A percentile compares a stretch with the other conserved stretches of the same genome.
These are phyloP conservation scores for Brettanomyces custersianus DNA, from an alignment of 805 yeast species.

Conservation along the genomic window DNA sequence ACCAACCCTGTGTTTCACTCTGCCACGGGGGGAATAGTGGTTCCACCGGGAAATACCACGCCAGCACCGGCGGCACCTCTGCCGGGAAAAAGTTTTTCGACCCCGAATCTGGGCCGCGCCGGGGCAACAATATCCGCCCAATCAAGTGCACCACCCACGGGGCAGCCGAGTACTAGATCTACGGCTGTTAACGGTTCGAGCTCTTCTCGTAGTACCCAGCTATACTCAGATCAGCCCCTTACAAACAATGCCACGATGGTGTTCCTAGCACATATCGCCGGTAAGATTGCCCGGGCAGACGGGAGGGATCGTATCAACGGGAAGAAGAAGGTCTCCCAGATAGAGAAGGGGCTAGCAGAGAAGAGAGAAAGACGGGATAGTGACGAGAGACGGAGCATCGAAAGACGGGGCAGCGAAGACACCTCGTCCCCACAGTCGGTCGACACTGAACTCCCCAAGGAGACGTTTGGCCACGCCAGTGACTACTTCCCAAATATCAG, in stretches of 20 bases:
- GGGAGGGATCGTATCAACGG: conserved; percentile 54
- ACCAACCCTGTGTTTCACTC: too few species aligned
- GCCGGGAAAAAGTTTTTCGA: too few species aligned
- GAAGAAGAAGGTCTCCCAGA: conserved; percentile 35
- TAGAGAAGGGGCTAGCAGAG: conserved; percentile 24
- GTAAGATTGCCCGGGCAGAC: conserved; percentile 62
- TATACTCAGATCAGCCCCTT: conserved; percentile 6
- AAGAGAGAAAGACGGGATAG: not conserved
- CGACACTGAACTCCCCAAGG: conserved; percentile 13
- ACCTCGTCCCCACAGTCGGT: not conserved
- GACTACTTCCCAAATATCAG: conserved; percentile 15
- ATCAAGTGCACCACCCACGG: too few species aligned
- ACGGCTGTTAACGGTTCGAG: too few species aligned
- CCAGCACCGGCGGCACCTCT: too few species aligned
- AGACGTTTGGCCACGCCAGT: conserved; percentile 22
- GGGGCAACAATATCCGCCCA: too few species aligned
- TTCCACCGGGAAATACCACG: too few species aligned
- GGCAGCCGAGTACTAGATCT: too few species aligned
- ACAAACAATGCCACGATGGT: conserved; percentile 44
- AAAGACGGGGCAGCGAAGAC: not conserved
- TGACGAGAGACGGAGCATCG: not conserved
- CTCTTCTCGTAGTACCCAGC: too few species aligned
- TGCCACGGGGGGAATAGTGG: too few species aligned
- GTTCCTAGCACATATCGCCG: conserved; percentile 72
- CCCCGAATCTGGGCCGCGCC: too few species aligned